Conservation (phyloP, 768 basidiomycete genomes). For the Rhizopogon rudus region DNA sequence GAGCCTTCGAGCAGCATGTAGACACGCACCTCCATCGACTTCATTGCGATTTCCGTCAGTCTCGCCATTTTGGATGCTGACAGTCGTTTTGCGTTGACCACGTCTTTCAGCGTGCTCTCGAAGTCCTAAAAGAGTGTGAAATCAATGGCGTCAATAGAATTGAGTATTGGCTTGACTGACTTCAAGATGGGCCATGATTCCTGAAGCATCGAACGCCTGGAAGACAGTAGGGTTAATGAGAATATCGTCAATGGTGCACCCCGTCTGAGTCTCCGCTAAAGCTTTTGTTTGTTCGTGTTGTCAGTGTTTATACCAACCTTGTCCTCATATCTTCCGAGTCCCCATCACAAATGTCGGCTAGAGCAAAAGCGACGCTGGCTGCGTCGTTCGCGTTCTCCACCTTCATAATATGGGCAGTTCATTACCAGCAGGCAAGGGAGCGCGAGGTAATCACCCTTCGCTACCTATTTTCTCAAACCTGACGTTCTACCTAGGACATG, state of each 20-base stretch:
- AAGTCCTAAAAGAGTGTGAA: constrained; percentile 53
- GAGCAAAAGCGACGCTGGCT: constrained; percentile 71
- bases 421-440: constrained; percentile 80
- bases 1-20: background rate
- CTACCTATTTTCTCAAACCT: background rate
- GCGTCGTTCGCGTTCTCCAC: constrained; percentile 59
- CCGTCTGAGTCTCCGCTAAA: constrained; percentile 2
- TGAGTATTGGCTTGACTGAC: constrained; percentile 19
- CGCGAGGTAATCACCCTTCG: constrained; percentile 53
- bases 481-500: constrained; percentile 58
- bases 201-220: constrained; percentile 14
- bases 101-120: constrained; percentile 73
- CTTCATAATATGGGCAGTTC: constrained; percentile 84
- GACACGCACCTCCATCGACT: constrained; percentile 65
- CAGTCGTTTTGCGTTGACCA: constrained; percentile 77
- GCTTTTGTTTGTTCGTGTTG: constrained; percentile 38
- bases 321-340: background rate
- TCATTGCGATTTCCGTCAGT: constrained; percentile 73
- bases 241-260: background rate
- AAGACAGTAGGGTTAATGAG: constrained; percentile 4
- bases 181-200: constrained; percentile 37
- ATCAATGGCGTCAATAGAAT: constrained; percentile 4
- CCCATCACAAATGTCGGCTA: constrained; percentile 46
- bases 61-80: constrained; percentile 82
- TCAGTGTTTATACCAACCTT: constrained; percentile 6